phyloP scores from a whole-genome alignment of 176 grass and related monocot species.

The Zoysia pacifica region DNA sequence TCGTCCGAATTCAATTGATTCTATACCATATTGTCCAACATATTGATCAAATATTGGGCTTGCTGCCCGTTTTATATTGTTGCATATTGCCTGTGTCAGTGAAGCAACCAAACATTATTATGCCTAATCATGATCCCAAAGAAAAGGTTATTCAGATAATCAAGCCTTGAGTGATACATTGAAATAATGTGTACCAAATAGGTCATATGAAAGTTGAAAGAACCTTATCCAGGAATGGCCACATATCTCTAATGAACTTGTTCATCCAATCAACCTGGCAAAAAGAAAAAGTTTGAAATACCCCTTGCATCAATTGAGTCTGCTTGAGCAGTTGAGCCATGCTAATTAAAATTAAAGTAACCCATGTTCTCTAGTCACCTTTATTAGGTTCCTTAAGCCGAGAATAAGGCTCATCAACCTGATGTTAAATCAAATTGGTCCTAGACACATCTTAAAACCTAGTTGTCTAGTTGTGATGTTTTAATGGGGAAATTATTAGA shows the following conservation, averaged over 20 bases:
- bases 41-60: slow-evolving; percentile 84
- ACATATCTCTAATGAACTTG: slow-evolving; percentile 75
- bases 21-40: slow-evolving; percentile 76
- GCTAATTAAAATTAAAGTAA: neutral
- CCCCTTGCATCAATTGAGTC: neutral
- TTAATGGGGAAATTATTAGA: neutral
- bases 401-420: neutral
- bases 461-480: neutral
- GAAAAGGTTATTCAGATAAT: neutral
- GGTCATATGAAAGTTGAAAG: slow-evolving; percentile 47
- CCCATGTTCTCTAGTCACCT: neutral
- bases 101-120: slow-evolving; percentile 13
- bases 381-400: neutral
- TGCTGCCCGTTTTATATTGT: slow-evolving; percentile 57
- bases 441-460: neutral
- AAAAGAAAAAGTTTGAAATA: slow-evolving; percentile 28
- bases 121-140: neutral
- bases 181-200: slow-evolving; percentile 33
- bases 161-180: slow-evolving; percentile 4
- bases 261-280: slow-evolving; percentile 90
- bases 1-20: slow-evolving; percentile 79
- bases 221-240: slow-evolving; percentile 96
- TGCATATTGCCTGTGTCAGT: slow-evolving; percentile 72
- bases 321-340: neutral
- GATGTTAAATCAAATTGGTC: neutral